These are phyloP conservation scores for Caryocar brasiliense DNA, from an alignment of 441 rosid species.

Conservation along the genomic window DNA sequence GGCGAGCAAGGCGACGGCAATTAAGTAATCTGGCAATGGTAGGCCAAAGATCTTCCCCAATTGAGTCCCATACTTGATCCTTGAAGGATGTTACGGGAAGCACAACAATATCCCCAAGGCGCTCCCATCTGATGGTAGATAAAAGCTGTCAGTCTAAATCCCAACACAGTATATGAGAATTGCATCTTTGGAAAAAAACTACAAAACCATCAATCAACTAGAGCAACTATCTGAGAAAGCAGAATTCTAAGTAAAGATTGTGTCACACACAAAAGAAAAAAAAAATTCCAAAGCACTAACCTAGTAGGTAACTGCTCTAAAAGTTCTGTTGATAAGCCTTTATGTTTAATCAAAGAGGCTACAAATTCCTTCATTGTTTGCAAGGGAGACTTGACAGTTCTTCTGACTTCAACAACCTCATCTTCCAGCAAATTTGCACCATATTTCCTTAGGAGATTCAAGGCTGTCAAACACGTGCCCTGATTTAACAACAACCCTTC, in stretches of 20 bases:
- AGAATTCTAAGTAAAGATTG: not conserved
- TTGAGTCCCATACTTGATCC: slow-evolving; percentile 69
- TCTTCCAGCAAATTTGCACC: slow-evolving; percentile 43
- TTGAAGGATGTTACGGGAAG: slow-evolving; percentile 71
- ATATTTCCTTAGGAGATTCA: slow-evolving; percentile 47
- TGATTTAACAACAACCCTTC: slow-evolving; percentile 28
- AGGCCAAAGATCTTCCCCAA: slow-evolving; percentile 71
- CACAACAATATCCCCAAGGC: slow-evolving; percentile 79
- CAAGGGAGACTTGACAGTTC: slow-evolving; percentile 51
- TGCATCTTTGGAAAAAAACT: not conserved
- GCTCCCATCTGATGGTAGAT: slow-evolving; percentile 64
- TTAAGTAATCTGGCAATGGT: slow-evolving; percentile 55
- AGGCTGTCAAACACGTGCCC: slow-evolving; percentile 40
- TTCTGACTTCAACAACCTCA: slow-evolving; percentile 46
- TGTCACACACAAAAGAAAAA: not conserved
- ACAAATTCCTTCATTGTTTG: slow-evolving; percentile 55
- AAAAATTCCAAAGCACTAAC: slow-evolving; percentile 31
- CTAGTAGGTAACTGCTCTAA: slow-evolving; percentile 65
- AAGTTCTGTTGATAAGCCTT: slow-evolving; percentile 46
- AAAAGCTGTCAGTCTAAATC: slow-evolving; percentile 5
- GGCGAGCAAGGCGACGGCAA: slow-evolving; percentile 64
- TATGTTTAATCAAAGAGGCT: slow-evolving; percentile 37
- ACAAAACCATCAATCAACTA: not conserved
- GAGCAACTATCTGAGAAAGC: not conserved
- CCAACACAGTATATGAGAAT: not conserved